Evolutionary conservation across 129 eudicot species (phyloP), one percentile per base, ranked within the genome.

Genomic region (Lonicera japonica): DNA sequence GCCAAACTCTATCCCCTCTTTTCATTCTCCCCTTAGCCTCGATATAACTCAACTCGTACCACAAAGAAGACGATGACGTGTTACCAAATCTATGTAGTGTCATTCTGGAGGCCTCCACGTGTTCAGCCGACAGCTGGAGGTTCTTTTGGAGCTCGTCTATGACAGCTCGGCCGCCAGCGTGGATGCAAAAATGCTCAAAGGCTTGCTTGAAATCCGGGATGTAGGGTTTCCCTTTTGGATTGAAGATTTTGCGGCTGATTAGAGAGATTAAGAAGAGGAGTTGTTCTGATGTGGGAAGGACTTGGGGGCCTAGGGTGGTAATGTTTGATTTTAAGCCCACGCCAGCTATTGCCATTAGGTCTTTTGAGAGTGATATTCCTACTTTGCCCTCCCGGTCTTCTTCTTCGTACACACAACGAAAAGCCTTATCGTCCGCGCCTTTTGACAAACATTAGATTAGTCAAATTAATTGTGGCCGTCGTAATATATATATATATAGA

Each of bases 21-120:
- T 65, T 66, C 72, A 73, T 65, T 65, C 68, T 65, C 72, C 78
- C 71, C 25, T 73, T 72, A 18, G 61, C 77, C 57, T 72, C 80
- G 16, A 68, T 68, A 52, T 75, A 75, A 56, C 57, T 63, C 24
- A 75, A 61, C 70, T 75, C 80, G 24, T 75, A 75, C 75, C 80
- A 75, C 55, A 75, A 40, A 0, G 75, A 75, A 11, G 74, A 67
- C 43, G 70, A 67, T 15, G 80, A 75, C 17, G 75, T 75, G 62
- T 75, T 75, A 11, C 80, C 80, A 51, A 75, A 75, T 14, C 80
- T 17, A 62, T 75, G 80, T 60, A 75, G 40, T 16, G 80, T 70
- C 80, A 75, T 75, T 55, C 75, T 69, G 2, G 80, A 75, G 16
- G 80, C 61, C 68, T 75, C 80, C 59, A 68, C 57, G n/a, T 75